These are phyloP conservation scores for Calonectria multiphialidica DNA, from an alignment of 2,329 filamentous ascomycete species.

Conservation along the genomic window DNA sequence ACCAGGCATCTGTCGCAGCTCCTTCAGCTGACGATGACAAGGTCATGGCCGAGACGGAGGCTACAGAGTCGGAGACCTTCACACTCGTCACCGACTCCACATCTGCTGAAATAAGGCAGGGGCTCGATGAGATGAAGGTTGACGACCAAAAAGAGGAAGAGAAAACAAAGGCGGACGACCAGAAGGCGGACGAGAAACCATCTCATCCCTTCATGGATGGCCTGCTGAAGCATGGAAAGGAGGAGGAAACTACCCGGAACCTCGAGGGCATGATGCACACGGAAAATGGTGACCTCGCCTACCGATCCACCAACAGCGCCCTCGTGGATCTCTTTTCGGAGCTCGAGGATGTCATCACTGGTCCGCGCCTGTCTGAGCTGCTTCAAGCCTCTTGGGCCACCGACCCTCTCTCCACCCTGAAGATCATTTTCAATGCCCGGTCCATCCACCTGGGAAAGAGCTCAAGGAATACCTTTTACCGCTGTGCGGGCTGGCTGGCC, in stretches of 20 bases:
- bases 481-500: conserved; percentile 67
- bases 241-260: conserved; percentile 20
- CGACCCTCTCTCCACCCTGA: conserved; percentile 63
- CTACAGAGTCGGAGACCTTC: conserved; percentile 39
- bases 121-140: conserved; percentile 27
- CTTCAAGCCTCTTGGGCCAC: conserved; percentile 63
- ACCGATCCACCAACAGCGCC: conserved; percentile 56
- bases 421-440: conserved; percentile 70
- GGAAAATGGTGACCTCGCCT: conserved; percentile 63
- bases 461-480: conserved; percentile 61
- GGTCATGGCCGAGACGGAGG: conserved; percentile 27
- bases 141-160: conserved; percentile 5
- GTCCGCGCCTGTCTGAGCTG: conserved; percentile 51
- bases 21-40: not conserved
- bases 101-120: conserved; percentile 38
- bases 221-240: conserved; percentile 38
- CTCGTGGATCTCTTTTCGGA: conserved; percentile 68
- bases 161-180: not conserved
- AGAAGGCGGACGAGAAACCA: not conserved
- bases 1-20: conserved; percentile 10
- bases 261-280: conserved; percentile 63
- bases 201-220: conserved; percentile 51
- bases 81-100: conserved; percentile 44
- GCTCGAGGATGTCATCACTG: conserved; percentile 56
- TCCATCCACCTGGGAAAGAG: conserved; percentile 73